Conservation (phyloP, 2,329 filamentous ascomycete genomes). For the Tolypocladium inflatum region DNA sequence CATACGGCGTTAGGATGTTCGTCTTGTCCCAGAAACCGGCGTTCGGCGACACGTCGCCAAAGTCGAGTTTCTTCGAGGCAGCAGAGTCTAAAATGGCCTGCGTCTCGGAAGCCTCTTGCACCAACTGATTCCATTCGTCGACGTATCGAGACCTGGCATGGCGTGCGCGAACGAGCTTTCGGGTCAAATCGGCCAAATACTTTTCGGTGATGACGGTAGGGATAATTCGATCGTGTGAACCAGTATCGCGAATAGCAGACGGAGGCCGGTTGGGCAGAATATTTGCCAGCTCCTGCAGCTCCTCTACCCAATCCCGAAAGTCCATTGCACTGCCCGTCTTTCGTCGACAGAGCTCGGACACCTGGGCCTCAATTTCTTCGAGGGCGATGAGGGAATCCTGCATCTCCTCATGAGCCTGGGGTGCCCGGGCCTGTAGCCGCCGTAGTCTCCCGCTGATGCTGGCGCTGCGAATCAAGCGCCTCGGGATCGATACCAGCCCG, state of each 20-base stretch:
- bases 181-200: conserved; percentile 82
- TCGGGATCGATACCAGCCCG: conserved; percentile 82
- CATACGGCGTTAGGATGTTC: conserved; percentile 66
- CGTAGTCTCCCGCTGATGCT: conserved; percentile 66
- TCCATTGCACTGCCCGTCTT: conserved; percentile 69
- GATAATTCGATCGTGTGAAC: conserved; percentile 37
- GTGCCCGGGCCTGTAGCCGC: conserved; percentile 68
- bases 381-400: conserved; percentile 73
- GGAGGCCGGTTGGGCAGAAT: conserved; percentile 52
- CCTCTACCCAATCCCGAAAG: conserved; percentile 93
- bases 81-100: conserved; percentile 80
- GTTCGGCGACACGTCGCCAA: conserved; percentile 49
- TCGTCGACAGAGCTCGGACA: conserved; percentile 67
- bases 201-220: conserved; percentile 86
- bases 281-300: conserved; percentile 69
- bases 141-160: conserved; percentile 77
- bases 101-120: conserved; percentile 63
- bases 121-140: conserved; percentile 75
- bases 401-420: conserved; percentile 76
- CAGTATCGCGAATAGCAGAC: conserved; percentile 27
- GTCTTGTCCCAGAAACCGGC: conserved; percentile 43
- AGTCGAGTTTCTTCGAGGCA: conserved; percentile 70
- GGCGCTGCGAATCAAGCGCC: conserved; percentile 69
- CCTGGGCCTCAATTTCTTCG: conserved; percentile 72
- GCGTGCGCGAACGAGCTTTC: conserved; percentile 69